These are phyloP conservation scores for Gigaspora rosea DNA, from an alignment of 192 early-diverging fungal species.

Conservation along the genomic window DNA sequence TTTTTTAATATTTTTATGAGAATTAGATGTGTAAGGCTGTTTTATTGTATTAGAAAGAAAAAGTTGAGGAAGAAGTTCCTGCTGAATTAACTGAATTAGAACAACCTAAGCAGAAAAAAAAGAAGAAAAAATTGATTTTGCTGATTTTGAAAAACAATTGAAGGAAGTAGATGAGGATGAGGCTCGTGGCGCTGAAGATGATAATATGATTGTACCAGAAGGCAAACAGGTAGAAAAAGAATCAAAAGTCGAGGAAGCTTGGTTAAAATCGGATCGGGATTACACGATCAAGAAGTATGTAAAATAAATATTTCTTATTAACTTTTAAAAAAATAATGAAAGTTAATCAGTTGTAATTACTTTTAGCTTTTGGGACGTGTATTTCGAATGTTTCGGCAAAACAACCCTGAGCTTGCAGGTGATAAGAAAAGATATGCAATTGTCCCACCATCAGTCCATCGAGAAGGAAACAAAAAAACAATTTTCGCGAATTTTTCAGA, in stretches of 20 bases:
- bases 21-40: background rate
- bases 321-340: background rate
- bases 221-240: slow-evolving; percentile 48
- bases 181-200: slow-evolving; percentile 24
- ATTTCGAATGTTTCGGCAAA: slow-evolving; percentile 86
- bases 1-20: background rate
- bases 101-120: slow-evolving; percentile 73
- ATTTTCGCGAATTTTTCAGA: slow-evolving; percentile 96
- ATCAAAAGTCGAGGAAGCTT: slow-evolving; percentile 65
- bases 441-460: slow-evolving; percentile 84
- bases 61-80: slow-evolving; percentile 45
- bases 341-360: slow-evolving; percentile 20
- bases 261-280: slow-evolving; percentile 88
- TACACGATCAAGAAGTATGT: slow-evolving; percentile 84
- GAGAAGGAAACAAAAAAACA: slow-evolving; percentile 96
- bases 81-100: slow-evolving; percentile 53
- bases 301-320: background rate
- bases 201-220: slow-evolving; percentile 48
- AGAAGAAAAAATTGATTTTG: slow-evolving; percentile 69
- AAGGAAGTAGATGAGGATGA: slow-evolving; percentile 81
- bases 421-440: slow-evolving; percentile 95
- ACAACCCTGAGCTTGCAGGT: slow-evolving; percentile 90
- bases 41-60: slow-evolving; percentile 38
- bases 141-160: background rate
- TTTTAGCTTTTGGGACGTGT: slow-evolving; percentile 81